These are phyloP conservation scores for Curvularia verruculosa DNA, from an alignment of 2,329 filamentous ascomycete species.

Conservation along the genomic window DNA sequence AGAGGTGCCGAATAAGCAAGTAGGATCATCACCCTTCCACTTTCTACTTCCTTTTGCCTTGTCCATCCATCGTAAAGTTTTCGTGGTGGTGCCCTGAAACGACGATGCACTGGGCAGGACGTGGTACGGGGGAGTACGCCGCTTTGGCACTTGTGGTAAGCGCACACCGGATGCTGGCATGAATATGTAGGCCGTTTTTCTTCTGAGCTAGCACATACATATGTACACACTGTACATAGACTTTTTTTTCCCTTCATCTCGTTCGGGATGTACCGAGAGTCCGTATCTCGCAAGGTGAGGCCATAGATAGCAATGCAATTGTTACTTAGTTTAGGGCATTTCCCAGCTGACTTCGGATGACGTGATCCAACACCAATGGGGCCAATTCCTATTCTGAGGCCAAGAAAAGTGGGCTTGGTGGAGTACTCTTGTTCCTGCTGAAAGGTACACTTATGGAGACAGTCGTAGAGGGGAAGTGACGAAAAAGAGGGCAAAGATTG, in stretches of 20 bases:
- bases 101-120: neutral
- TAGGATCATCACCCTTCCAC: neutral
- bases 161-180: neutral
- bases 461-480: neutral
- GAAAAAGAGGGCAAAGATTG: slow-evolving; percentile 7
- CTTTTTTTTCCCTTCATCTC: neutral
- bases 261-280: neutral
- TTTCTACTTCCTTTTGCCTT: neutral
- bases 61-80: neutral
- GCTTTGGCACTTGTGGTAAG: neutral
- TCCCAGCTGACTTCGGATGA: neutral
- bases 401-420: neutral
- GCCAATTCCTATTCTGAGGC: neutral
- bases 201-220: neutral
- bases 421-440: neutral
- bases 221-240: neutral
- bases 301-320: neutral
- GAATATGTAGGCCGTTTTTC: neutral
- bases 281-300: neutral
- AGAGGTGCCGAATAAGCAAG: neutral
- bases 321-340: neutral
- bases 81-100: neutral
- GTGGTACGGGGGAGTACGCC: neutral
- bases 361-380: neutral
- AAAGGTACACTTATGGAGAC: neutral